Percentiles rank a stretch among this genome's conserved stretches.
Conservation (phyloP, 2,329 filamentous ascomycete genomes). For the Aureobasidium sp. region DNA sequence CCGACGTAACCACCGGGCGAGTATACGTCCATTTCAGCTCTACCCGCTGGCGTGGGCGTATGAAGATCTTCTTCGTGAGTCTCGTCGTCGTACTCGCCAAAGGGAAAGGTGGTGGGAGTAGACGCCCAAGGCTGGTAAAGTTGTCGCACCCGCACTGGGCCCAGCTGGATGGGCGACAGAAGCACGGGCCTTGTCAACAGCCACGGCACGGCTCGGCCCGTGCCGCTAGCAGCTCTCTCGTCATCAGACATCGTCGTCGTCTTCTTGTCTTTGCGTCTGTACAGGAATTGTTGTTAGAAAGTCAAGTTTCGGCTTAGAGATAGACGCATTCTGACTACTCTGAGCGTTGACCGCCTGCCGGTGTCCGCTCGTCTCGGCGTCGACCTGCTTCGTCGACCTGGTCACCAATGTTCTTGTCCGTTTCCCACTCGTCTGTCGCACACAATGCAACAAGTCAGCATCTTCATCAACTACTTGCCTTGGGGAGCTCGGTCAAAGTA, state of each 20-base stretch:
- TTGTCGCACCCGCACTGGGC: not conserved
- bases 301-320: not conserved
- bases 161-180: not conserved
- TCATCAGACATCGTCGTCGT: not conserved
- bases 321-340: not conserved
- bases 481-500: too few species aligned
- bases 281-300: not conserved
- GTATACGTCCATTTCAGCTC: not conserved
- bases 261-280: not conserved
- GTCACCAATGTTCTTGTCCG: not conserved
- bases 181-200: not conserved
- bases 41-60: not conserved
- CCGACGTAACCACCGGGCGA: not conserved
- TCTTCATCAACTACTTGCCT: not conserved
- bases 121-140: not conserved
- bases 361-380: not conserved
- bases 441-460: not conserved
- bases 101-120: not conserved
- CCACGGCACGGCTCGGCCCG: not conserved
- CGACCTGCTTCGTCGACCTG: not conserved
- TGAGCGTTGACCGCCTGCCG: not conserved
- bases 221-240: not conserved
- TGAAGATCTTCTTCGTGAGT: not conserved
- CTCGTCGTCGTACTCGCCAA: not conserved
- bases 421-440: not conserved